Evolutionary conservation across 106 monocot genomes (phyloP).

Genomic region (Posidonia australis): DNA sequence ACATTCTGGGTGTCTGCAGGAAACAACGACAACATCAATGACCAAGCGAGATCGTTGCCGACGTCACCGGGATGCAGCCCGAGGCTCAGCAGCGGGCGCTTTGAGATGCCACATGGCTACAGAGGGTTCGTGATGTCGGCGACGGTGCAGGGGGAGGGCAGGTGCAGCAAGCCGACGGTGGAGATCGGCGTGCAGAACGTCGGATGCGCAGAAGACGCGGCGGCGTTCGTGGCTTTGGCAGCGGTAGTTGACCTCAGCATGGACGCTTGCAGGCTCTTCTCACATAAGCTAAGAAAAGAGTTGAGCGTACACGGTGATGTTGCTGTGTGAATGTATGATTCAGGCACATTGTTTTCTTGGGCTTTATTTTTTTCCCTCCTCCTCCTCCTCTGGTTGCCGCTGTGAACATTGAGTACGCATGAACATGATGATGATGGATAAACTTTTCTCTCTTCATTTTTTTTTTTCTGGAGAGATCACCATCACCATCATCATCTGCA

Average conservation of each 20-base stretch:
- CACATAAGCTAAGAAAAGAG: conserved; percentile 59
- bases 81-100: background rate
- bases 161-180: conserved; percentile 45
- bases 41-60: background rate
- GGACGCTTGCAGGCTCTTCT: conserved; percentile 85
- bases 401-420: too few relatives aligned
- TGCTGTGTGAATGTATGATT: conserved; percentile 4
- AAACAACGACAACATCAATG: background rate
- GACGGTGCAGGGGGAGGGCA: conserved; percentile 55
- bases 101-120: background rate
- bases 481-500: too few relatives aligned
- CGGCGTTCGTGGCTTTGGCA: conserved; percentile 77
- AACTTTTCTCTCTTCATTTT: too few relatives aligned
- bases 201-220: conserved; percentile 78
- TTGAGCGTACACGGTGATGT: conserved; percentile 8
- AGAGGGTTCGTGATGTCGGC: conserved; percentile 73
- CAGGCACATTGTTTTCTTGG: too few relatives aligned
- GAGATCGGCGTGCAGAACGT: conserved; percentile 87
- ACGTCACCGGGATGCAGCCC: background rate
- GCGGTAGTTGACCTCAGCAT: conserved; percentile 86
- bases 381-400: too few relatives aligned
- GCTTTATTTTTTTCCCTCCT: too few relatives aligned
- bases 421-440: too few relatives aligned
- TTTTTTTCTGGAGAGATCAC: too few relatives aligned
- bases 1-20: too few relatives aligned